Evolutionary conservation across 2,329 filamentous ascomycete genomes (phyloP).

Genomic region (Cucurbitaria berberidis): DNA sequence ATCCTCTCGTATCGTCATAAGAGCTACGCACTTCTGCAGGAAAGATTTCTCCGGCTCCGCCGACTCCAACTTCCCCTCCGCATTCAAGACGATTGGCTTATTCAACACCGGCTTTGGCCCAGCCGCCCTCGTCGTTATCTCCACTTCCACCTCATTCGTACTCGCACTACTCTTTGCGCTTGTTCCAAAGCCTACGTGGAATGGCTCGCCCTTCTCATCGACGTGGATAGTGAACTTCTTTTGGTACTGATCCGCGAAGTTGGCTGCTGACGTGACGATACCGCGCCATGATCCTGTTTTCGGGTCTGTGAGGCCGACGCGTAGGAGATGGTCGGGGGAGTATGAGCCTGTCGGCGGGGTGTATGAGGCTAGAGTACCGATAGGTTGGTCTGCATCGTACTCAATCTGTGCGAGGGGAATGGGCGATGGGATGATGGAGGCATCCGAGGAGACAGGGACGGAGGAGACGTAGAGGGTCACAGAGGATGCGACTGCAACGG

Average conservation of each 20-base stretch:
- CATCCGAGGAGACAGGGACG: slow-evolving; percentile 83
- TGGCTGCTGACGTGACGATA: slow-evolving; percentile 54
- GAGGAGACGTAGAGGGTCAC: slow-evolving; percentile 66
- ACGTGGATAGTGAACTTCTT: slow-evolving; percentile 54
- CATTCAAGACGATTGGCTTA: slow-evolving; percentile 62
- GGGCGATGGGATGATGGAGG: slow-evolving; percentile 43
- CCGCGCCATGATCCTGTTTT: slow-evolving; percentile 51
- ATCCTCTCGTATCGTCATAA: not conserved
- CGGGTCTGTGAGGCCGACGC: slow-evolving; percentile 52
- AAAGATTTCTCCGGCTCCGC: slow-evolving; percentile 58
- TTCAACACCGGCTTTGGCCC: slow-evolving; percentile 56
- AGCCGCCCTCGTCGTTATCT: slow-evolving; percentile 47
- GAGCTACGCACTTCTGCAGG: slow-evolving; percentile 55
- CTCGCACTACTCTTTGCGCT: slow-evolving; percentile 34
- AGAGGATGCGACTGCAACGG: slow-evolving; percentile 48
- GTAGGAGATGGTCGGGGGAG: slow-evolving; percentile 48
- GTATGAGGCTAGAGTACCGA: slow-evolving; percentile 45
- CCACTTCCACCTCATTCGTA: slow-evolving; percentile 49
- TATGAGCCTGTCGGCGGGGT: slow-evolving; percentile 46
- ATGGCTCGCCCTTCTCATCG: slow-evolving; percentile 52
- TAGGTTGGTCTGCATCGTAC: slow-evolving; percentile 48
- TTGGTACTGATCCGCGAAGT: slow-evolving; percentile 50
- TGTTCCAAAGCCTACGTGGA: slow-evolving; percentile 54
- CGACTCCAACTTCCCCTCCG: slow-evolving; percentile 58
- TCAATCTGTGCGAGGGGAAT: slow-evolving; percentile 53